phyloP scores from a whole-genome alignment of 345 rosid genomes.

The Citrus unshiu region DNA sequence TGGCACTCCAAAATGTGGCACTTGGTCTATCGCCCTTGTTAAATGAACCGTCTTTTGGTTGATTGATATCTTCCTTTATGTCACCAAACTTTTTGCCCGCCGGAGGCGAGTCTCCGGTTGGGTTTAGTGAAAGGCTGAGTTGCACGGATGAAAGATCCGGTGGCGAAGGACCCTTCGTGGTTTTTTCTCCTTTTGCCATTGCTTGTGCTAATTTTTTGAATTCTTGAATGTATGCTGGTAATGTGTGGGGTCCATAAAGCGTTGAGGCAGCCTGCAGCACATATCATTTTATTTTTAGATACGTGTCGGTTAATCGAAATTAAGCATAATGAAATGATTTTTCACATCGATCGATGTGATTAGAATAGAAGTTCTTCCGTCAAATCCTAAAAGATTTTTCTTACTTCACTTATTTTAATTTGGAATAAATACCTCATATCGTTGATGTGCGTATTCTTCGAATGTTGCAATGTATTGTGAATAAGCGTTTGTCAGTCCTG shows the following conservation, averaged over 20 bases:
- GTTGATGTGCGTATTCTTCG: conserved; percentile 52
- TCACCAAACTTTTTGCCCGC: conserved; percentile 42
- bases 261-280: conserved; percentile 56
- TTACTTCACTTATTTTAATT: no score
- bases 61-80: conserved; percentile 34
- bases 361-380: background rate
- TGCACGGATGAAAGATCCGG: conserved; percentile 51
- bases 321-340: no score
- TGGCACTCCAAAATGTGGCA: conserved; percentile 51
- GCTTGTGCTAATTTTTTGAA: conserved; percentile 45
- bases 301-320: no score
- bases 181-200: conserved; percentile 37
- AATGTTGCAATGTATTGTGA: conserved; percentile 52
- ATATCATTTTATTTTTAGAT: no score
- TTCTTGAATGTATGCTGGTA: conserved; percentile 56
- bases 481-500: conserved; percentile 58
- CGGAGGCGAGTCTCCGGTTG: conserved; percentile 38
- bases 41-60: conserved; percentile 32
- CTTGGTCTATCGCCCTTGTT: conserved; percentile 35
- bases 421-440: conserved; percentile 39
- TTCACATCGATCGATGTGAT: no score
- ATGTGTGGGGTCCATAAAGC: conserved; percentile 57
- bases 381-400: background rate
- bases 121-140: conserved; percentile 26
- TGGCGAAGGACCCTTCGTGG: conserved; percentile 23